A percentile compares a stretch with the other conserved stretches of the same genome.
Evolutionary conservation across 1,284 basidiomycete genomes (phyloP).

Genomic region (Leccinum insigne): DNA sequence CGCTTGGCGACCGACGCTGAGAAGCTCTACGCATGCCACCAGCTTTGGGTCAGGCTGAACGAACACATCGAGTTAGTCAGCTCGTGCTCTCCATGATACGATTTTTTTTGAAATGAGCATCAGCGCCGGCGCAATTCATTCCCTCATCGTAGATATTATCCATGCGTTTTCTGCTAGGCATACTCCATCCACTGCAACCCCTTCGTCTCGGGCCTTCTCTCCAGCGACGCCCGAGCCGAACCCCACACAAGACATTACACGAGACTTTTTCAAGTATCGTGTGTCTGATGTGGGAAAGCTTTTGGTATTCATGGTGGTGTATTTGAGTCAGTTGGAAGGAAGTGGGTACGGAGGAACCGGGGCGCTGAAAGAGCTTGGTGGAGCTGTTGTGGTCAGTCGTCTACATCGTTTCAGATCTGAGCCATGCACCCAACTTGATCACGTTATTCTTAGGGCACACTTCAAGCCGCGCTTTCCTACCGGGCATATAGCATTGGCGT

Average conservation of each 20-base stretch:
- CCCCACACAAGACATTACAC: slow-evolving; percentile 69
- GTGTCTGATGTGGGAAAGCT: slow-evolving; percentile 61
- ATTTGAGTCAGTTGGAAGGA: slow-evolving; percentile 26
- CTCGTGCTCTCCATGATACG: background rate
- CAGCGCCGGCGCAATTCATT: slow-evolving; percentile 50
- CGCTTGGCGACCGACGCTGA: slow-evolving; percentile 86
- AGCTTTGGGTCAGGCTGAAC: slow-evolving; percentile 87
- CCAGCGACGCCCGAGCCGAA: slow-evolving; percentile 16
- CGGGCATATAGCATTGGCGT: slow-evolving; percentile 68
- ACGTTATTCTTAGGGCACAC: slow-evolving; percentile 52
- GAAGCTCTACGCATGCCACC: slow-evolving; percentile 80
- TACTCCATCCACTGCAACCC: slow-evolving; percentile 47
- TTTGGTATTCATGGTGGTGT: slow-evolving; percentile 52
- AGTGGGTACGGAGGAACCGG: slow-evolving; percentile 24
- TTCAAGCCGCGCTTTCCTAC: slow-evolving; percentile 73
- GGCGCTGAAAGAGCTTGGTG: slow-evolving; percentile 34
- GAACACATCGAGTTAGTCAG: slow-evolving; percentile 59
- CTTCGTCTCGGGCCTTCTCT: slow-evolving; percentile 16
- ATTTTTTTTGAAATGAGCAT: slow-evolving; percentile 5
- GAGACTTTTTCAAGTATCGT: slow-evolving; percentile 83
- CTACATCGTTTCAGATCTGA: background rate
- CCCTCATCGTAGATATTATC: slow-evolving; percentile 66
- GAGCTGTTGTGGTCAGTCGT: slow-evolving; percentile 61
- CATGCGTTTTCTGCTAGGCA: slow-evolving; percentile 67
- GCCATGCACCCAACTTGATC: background rate